phyloP scores from a whole-genome alignment of 805 yeast species.

The Metschnikowia reukaufii region DNA sequence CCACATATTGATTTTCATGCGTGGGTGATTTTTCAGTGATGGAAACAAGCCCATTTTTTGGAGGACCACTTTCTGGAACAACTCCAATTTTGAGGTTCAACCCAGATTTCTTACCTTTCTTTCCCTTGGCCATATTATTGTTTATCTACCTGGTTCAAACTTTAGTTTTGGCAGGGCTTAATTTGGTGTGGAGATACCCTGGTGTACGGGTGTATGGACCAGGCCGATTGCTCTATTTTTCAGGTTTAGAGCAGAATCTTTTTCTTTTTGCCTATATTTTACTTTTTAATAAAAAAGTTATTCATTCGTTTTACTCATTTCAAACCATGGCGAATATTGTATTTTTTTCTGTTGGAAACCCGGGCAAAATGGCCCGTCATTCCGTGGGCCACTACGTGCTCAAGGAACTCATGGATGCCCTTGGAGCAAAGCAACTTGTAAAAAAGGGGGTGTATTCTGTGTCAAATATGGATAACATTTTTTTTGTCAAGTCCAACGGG shows the following conservation, averaged over 20 bases:
- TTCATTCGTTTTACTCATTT: neutral
- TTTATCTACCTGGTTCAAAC: neutral
- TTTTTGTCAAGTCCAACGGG: constrained; percentile 36
- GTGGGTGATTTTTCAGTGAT: neutral
- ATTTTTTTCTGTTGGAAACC: constrained; percentile 40
- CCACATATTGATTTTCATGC: neutral
- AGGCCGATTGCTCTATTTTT: neutral
- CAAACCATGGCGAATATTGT: constrained; percentile 11
- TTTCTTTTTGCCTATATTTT: neutral
- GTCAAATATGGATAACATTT: constrained; percentile 24
- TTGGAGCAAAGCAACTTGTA: constrained; percentile 29
- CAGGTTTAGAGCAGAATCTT: no score
- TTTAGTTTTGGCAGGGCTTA: neutral
- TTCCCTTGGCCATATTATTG: constrained; percentile 7
- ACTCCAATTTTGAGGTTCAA: constrained; percentile 16
- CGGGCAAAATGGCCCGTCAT: constrained; percentile 41
- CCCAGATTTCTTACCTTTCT: constrained; percentile 10
- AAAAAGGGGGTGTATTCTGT: constrained; percentile 32
- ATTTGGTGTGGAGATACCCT: neutral
- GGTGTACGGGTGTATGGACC: constrained; percentile 2
- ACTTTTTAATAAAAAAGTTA: neutral
- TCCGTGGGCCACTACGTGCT: constrained; percentile 40
- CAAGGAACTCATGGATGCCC: constrained; percentile 25
- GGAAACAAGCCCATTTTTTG: neutral
- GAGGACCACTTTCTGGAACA: neutral